Base-by-base conservation (phyloP, 495 filamentous ascomycete genomes). In the Penicillium atrosanguineum region DNA sequence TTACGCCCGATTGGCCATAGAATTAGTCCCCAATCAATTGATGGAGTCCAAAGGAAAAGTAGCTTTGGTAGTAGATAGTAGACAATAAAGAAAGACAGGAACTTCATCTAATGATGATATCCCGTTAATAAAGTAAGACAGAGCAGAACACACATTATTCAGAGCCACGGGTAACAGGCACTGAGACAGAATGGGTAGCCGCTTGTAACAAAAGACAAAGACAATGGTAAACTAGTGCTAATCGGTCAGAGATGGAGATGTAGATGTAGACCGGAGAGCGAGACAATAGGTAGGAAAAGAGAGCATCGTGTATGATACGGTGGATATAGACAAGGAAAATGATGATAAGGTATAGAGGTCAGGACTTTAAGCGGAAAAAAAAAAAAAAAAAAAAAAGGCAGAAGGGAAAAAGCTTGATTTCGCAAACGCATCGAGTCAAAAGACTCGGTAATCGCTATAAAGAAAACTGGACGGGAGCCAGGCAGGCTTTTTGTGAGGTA, bases 401-500 rank as follows among this genome's bases (percentile, higher is more conserved):
- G n/a, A n/a, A n/a, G n/a, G n/a, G n/a, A n/a, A n/a, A 9, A 45
- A 6, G 31, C 43, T n/a, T 7, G 15, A 36, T 50, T n/a, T 16
- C 45, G 7, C 34, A 40, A 26, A 18, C 34, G 45, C 29, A 45
- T 48, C 48, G 45, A 59, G 29, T 31, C 36, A 42, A 42, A 26
- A 46, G 21, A 42, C 44, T 53, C 49, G 34, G 51, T 37, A 50
- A 56, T 53, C 52, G 53, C 57, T 50, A 48, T 39, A 47, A 41
- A 44, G 50, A 52, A 42, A 46, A 55, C 46, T 38, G 45, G 21
- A 25, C 34, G 46, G 50, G 29, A 25, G 42, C 31, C 25, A 40
- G 49, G 18, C 19, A 25, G 41, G 50, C 58, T 60, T 62, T 62
- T 62, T 44, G 38, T 16, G 42, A 39, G 38, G 51, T 53, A 52